Evolutionary conservation across 352 stramenopile species (phyloP).

Genomic region (Globisporangium acanthophoron): DNA sequence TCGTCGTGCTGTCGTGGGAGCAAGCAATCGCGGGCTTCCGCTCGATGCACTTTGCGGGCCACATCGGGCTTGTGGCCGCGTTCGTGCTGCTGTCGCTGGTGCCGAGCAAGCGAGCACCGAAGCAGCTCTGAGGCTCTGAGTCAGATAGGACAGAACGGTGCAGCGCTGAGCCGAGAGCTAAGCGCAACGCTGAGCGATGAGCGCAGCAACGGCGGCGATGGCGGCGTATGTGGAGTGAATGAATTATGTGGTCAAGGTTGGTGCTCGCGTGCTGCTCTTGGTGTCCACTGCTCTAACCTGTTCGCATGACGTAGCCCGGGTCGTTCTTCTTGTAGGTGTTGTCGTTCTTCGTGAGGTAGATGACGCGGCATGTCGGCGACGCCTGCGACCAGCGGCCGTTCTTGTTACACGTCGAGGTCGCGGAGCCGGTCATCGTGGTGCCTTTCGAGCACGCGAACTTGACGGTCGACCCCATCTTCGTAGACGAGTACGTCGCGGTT

Average conservation of each 20-base stretch:
- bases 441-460: constrained; percentile 41
- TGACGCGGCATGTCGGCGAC: constrained; percentile 34
- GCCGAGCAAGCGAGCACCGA: constrained; percentile 42
- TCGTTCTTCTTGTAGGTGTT: constrained; percentile 54
- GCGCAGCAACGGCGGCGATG: no score
- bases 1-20: constrained; percentile 62
- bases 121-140: constrained; percentile 23
- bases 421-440: constrained; percentile 24
- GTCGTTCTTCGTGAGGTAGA: constrained; percentile 37
- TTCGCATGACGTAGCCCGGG: constrained; percentile 25
- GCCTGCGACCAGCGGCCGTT: constrained; percentile 32
- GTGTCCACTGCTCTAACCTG: neutral
- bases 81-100: constrained; percentile 68
- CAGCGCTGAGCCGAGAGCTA: no score
- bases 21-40: constrained; percentile 39
- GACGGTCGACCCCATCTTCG: constrained; percentile 23
- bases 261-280: neutral
- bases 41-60: constrained; percentile 54
- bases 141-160: no score
- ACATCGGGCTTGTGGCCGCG: constrained; percentile 42
- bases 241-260: neutral
- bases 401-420: constrained; percentile 25
- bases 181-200: no score
- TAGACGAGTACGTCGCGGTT: constrained; percentile 30
- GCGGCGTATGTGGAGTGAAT: neutral